Evolutionary conservation across 345 rosid species (phyloP).

Genomic region (Triadica sebifera): DNA sequence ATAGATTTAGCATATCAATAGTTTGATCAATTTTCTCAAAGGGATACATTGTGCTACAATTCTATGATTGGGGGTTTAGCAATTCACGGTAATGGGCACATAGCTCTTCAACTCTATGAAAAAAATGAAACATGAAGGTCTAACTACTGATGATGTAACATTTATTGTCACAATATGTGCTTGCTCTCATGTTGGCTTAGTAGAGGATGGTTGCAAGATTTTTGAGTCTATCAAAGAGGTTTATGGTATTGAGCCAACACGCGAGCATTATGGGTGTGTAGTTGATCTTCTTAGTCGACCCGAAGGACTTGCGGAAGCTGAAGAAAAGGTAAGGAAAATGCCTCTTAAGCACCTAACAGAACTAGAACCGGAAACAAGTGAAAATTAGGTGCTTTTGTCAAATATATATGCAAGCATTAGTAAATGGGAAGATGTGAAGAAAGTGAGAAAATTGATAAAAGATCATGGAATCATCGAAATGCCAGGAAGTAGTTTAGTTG

Average conservation of each 20-base stretch:
- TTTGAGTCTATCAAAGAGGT: conserved; percentile 47
- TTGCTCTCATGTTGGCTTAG: conserved; percentile 63
- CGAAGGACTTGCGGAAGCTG: conserved; percentile 50
- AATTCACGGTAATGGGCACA: conserved; percentile 47
- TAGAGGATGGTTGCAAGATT: conserved; percentile 43
- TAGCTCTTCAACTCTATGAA: conserved; percentile 41
- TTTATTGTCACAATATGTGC: conserved; percentile 53
- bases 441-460: conserved; percentile 60
- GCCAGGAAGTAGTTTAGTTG: conserved; percentile 57
- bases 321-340: conserved; percentile 47
- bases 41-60: conserved; percentile 48
- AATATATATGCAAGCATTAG: conserved; percentile 54
- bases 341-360: conserved; percentile 47
- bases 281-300: conserved; percentile 64
- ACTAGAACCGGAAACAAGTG: conserved; percentile 53
- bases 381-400: conserved; percentile 61
- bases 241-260: conserved; percentile 46
- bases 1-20: conserved; percentile 36
- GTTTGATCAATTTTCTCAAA: conserved; percentile 48
- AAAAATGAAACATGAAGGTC: conserved; percentile 35
- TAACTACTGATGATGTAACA: conserved; percentile 51
- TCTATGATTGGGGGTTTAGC: conserved; percentile 63
- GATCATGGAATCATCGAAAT: conserved; percentile 40
- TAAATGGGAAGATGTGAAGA: conserved; percentile 59
- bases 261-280: conserved; percentile 65